Base-by-base conservation (phyloP, 805 yeast genomes). In the Lipomyces yamadae region DNA sequence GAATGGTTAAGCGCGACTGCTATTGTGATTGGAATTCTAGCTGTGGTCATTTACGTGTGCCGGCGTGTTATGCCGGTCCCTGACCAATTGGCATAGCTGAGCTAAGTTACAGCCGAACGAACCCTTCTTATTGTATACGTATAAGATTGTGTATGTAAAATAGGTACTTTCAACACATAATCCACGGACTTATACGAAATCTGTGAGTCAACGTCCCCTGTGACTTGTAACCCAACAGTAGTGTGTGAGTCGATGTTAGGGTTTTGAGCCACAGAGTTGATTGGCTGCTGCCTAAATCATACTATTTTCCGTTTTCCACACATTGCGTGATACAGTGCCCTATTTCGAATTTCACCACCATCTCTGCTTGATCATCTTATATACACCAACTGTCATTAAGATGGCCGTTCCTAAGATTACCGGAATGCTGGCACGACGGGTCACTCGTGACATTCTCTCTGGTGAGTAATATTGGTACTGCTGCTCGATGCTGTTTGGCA, bases 321-420 rank as follows among this genome's bases (percentile, higher is more conserved):
- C 39, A 13, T 37, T 13, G 13, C 39, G 1, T 37, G 4, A 10
- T 37, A 10, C 3, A 42, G 8, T 7, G 18, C 24, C 18, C 3
- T 15, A 15, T 42, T n/a, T 24, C 24, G 24, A 24, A 42, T 42
- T 42, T 42, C 18, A 11, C 48, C 15, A 42, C 15, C 39, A 37
- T 11, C 48, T 42, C 48, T 24, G n/a, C 48, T 11, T 3, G 6
- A 4, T 24, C n/a, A 42, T 42, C 48, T 42, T 42, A 42, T 4
- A 15, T 37, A 11, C 39, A 13, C 15, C 39, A 37, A 35, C 24
- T 13, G 5, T 42, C 5, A 42, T 56, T 50, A 65, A 45, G 57
- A 68, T 68, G 71, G 71, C 71, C 52, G 60, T 68, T 50, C 61
- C 69, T 65, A 69, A 66, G 57, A 35, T 68, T 32, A 66, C 69